phyloP scores from a whole-genome alignment of 148 eudicot species.

The Vaccinium darrowii region DNA sequence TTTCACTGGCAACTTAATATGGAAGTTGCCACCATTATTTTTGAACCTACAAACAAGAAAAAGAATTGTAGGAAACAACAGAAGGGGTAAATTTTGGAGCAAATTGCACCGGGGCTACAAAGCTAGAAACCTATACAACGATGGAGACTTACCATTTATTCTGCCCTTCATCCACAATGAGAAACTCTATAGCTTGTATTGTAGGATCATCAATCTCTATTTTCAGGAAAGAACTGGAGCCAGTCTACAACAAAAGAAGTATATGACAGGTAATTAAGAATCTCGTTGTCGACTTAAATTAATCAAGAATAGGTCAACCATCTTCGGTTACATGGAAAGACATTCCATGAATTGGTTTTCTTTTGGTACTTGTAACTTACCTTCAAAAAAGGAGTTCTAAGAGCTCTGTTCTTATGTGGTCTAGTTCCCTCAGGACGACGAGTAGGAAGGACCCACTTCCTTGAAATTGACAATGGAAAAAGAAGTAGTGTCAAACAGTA shows the following conservation, averaged over 20 bases:
- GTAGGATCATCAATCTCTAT: constrained; percentile 87
- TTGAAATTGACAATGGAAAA: constrained; percentile 16
- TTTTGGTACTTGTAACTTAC: constrained; percentile 33
- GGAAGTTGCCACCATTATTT: constrained; percentile 77
- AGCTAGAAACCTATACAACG: not conserved
- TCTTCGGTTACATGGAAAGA: not conserved
- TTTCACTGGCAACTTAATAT: constrained; percentile 55
- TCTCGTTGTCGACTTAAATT: not conserved
- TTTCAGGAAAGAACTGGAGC: constrained; percentile 51
- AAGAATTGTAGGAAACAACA: not conserved
- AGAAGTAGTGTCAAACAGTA: constrained; percentile 1
- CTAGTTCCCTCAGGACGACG: constrained; percentile 71
- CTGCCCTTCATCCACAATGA: constrained; percentile 70
- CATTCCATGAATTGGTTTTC: not conserved
- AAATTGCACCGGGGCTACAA: not conserved
- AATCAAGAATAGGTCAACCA: not conserved
- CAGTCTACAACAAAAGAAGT: constrained; percentile 56
- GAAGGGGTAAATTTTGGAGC: not conserved
- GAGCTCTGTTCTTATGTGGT: constrained; percentile 73
- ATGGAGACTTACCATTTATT: constrained; percentile 62
- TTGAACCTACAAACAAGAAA: constrained; percentile 57
- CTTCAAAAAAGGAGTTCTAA: constrained; percentile 76
- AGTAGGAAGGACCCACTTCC: constrained; percentile 81
- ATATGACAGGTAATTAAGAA: not conserved
- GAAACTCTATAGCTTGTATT: constrained; percentile 86